These are phyloP conservation scores for Cucumis hystrix DNA, from an alignment of 306 rosid species.

Conservation along the genomic window DNA sequence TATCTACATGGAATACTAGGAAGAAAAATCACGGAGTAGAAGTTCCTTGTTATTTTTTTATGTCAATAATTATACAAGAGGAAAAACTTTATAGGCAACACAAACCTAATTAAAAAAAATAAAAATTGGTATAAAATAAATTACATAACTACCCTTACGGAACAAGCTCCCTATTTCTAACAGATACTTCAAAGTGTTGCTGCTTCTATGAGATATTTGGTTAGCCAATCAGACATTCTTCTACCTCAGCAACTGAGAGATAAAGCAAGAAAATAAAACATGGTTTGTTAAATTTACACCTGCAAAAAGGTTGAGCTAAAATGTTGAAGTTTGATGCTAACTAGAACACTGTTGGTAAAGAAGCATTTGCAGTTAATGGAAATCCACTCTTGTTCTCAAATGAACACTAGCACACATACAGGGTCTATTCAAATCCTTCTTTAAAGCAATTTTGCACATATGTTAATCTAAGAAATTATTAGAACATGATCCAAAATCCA, in stretches of 20 bases:
- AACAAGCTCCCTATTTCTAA: too few relatives aligned
- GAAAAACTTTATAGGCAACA: too few relatives aligned
- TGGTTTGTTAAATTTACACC: not conserved
- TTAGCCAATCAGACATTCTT: not conserved
- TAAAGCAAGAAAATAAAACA: not conserved
- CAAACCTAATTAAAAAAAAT: too few relatives aligned
- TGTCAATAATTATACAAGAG: too few relatives aligned
- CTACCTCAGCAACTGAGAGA: not conserved
- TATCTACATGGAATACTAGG: too few relatives aligned
- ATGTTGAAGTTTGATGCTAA: not conserved
- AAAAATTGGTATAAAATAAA: too few relatives aligned
- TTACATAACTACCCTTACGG: too few relatives aligned
- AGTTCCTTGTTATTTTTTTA: too few relatives aligned
- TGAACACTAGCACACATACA: not conserved
- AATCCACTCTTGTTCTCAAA: not conserved
- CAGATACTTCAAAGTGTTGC: not conserved
- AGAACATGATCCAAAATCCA: not conserved
- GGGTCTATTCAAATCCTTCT: not conserved
- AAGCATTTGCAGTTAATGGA: not conserved
- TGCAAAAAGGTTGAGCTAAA: not conserved
- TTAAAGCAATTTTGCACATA: not conserved
- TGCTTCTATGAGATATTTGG: not conserved
- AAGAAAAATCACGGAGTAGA: too few relatives aligned
- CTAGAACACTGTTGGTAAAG: not conserved
- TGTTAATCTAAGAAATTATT: not conserved